These are phyloP conservation scores for Chaetoscypha palmicola DNA, from an alignment of 2,329 filamentous ascomycete genomes.

Conservation along the genomic window DNA sequence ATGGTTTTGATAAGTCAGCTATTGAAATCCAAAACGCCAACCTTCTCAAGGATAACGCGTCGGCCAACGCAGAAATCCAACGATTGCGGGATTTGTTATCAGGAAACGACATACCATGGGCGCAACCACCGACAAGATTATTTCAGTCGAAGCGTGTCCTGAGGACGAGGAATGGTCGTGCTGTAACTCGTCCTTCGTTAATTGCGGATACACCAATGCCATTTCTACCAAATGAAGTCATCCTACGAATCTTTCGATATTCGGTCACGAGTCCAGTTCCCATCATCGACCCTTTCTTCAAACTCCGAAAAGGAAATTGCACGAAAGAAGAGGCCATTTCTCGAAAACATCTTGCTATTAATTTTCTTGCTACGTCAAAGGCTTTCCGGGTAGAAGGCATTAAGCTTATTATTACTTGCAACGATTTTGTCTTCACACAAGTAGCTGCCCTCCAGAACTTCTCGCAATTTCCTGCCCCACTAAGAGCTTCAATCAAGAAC, in stretches of 20 bases:
- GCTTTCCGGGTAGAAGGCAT: slow-evolving; percentile 44
- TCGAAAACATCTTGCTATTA: slow-evolving; percentile 43
- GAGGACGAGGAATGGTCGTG: not conserved
- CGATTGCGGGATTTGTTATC: not conserved
- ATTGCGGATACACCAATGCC: not conserved
- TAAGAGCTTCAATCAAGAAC: slow-evolving; percentile 39
- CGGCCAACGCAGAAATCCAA: not conserved
- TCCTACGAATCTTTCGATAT: slow-evolving; percentile 43
- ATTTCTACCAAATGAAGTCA: not conserved
- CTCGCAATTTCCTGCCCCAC: slow-evolving; percentile 36
- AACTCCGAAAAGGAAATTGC: slow-evolving; percentile 37
- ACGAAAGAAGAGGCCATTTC: slow-evolving; percentile 36
- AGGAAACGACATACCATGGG: not conserved
- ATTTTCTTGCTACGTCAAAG: slow-evolving; percentile 46
- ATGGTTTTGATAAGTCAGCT: not conserved
- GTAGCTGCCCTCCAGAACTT: slow-evolving; percentile 44
- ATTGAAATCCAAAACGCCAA: not conserved
- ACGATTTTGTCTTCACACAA: slow-evolving; percentile 49
- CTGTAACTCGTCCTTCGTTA: not conserved
- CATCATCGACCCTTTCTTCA: slow-evolving; percentile 48
- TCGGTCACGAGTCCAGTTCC: slow-evolving; percentile 42
- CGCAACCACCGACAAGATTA: not conserved
- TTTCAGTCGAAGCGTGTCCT: not conserved
- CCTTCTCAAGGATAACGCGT: not conserved
- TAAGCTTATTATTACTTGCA: slow-evolving; percentile 44